Base-by-base conservation (phyloP, 768 basidiomycete species). In the Suillus subaureus region DNA sequence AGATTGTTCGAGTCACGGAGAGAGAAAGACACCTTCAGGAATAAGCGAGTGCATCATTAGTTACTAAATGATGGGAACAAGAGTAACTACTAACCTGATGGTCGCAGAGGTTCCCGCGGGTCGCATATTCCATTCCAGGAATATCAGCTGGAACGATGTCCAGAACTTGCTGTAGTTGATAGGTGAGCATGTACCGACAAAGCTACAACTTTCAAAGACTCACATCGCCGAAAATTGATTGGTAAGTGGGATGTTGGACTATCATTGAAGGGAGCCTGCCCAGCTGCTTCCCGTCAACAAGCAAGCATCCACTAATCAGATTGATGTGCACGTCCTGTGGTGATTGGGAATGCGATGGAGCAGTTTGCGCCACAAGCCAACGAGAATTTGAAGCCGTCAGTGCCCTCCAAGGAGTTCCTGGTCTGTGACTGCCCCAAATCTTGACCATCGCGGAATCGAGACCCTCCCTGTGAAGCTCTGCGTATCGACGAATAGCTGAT, bases 271-370 rank as follows among this genome's bases (percentile, higher is more conserved):
- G 76, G 5, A 77, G 67, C 35, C 69, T 66, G 0, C 70, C 73
- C 6, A 77, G 28, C 0, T 73, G 69, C 43, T 67, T 73, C 4
- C 73, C 77, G 13, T 76, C 64, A 5, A 77, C 70, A 45, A 78
- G 60, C 18, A 77, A 68, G 1, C 68, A 64, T 1, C 77, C 77
- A 26, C 72, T 68, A 0, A 76, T 56, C 15, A 75, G 6, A 39
- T 77, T 70, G 9, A 70, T 52, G 16, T 71, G 63, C 4, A 77
- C 70, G 11, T 9, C 35, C 31, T 76, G 76, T 6, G 76, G 69
- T 11, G 28, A 35, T n/a, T 70, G 67, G 6, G 67, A 63, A 1
- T 26, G 0, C 1, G n/a, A n/a, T n/a, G n/a, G n/a, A n/a, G 68
- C 62, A 3, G 77, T 77, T 8, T 5, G 42, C 26, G 71, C 69